These are phyloP conservation scores for Alternaria sp. DNA, from an alignment of 2,329 filamentous ascomycete genomes.

Conservation along the genomic window DNA sequence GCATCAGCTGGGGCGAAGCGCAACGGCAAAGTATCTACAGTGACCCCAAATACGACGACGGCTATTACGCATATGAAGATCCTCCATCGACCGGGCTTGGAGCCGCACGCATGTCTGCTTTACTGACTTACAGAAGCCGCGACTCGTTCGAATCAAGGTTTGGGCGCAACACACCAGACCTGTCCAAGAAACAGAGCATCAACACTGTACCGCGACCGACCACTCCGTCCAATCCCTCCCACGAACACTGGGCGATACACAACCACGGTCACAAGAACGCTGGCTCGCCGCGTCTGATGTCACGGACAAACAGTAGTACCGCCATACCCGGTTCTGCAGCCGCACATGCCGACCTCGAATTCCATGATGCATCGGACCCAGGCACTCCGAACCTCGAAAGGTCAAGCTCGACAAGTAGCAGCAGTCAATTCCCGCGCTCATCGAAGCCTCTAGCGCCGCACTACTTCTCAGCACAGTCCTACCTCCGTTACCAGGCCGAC, in stretches of 20 bases:
- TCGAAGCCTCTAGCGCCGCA: constrained; percentile 59
- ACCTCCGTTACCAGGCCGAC: constrained; percentile 91
- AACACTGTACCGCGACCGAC: constrained; percentile 66
- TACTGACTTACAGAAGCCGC: constrained; percentile 93
- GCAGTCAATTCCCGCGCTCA: constrained; percentile 34
- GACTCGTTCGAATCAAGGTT: constrained; percentile 97
- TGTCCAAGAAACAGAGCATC: constrained; percentile 82
- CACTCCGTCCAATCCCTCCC: constrained; percentile 43
- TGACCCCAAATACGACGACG: constrained; percentile 97
- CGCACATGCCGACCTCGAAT: constrained; percentile 54
- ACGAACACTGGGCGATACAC: constrained; percentile 60
- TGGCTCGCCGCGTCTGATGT: constrained; percentile 51
- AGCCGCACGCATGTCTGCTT: constrained; percentile 93
- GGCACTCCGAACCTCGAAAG: constrained; percentile 34
- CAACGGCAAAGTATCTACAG: constrained; percentile 95
- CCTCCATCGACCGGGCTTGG: constrained; percentile 86
- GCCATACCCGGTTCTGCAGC: constrained; percentile 28
- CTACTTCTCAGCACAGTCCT: constrained; percentile 98
- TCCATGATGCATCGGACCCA: constrained; percentile 50
- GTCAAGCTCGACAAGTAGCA: constrained; percentile 16
- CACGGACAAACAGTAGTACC: constrained; percentile 44
- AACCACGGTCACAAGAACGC: constrained; percentile 59
- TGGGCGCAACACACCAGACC: constrained; percentile 88
- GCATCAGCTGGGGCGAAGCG: constrained; percentile 89
- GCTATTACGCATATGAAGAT: constrained; percentile 88